phyloP scores from a whole-genome alignment of 2,329 filamentous ascomycete genomes.

The Bisporella sp. region DNA sequence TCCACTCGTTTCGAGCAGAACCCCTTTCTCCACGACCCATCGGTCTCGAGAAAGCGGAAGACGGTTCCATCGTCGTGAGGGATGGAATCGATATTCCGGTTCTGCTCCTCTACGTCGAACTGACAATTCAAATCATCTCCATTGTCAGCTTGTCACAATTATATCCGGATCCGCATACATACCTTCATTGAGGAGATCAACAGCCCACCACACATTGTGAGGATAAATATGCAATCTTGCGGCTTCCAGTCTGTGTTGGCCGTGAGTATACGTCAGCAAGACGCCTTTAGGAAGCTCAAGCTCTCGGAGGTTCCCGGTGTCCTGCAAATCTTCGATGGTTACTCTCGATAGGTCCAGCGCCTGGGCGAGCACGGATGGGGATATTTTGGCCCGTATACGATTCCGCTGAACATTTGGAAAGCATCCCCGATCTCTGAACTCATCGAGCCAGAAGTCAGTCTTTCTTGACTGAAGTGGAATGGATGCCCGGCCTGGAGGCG shows the following conservation, averaged over 20 bases:
- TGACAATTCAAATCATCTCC: conserved; percentile 1
- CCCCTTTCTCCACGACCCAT: not conserved
- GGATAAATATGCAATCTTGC: conserved; percentile 10
- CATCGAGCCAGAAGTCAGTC: conserved; percentile 7
- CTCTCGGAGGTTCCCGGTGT: not conserved
- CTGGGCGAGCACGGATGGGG: conserved; percentile 6
- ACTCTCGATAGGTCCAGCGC: conserved; percentile 4
- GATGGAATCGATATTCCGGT: conserved; percentile 2
- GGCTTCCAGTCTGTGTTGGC: conserved; percentile 10
- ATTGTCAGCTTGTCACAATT: conserved; percentile 1
- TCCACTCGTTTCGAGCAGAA: conserved; percentile 1
- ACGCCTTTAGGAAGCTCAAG: conserved; percentile 7
- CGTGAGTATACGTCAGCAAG: conserved; percentile 8
- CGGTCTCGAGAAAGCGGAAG: conserved; percentile 1
- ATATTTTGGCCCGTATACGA: conserved; percentile 10
- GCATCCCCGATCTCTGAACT: conserved; percentile 9
- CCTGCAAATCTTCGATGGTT: conserved; percentile 2
- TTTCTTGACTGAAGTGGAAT: conserved; percentile 10
- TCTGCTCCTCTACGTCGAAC: not conserved
- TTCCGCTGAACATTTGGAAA: conserved; percentile 8
- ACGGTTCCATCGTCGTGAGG: conserved; percentile 1
- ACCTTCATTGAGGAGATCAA: conserved; percentile 6
- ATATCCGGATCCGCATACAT: conserved; percentile 1
- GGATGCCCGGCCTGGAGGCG: conserved; percentile 4
- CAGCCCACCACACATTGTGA: conserved; percentile 7